These are phyloP conservation scores for Calonectria fujianensis DNA, from an alignment of 2,329 filamentous ascomycete genomes.

Conservation along the genomic window DNA sequence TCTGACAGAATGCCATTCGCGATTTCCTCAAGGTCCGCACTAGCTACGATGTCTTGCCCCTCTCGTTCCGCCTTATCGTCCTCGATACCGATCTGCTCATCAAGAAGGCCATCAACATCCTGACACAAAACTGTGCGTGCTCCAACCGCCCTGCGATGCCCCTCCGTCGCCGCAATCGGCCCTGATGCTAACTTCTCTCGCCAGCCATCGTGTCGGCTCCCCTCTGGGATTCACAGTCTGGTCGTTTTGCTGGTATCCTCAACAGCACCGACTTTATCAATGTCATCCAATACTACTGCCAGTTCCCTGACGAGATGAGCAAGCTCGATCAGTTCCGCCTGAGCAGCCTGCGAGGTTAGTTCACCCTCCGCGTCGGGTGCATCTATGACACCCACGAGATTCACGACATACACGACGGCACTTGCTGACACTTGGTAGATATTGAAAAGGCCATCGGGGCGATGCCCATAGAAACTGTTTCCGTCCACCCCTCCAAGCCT, in stretches of 20 bases:
- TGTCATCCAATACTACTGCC: conserved; percentile 99
- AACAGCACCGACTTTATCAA: conserved; percentile 99
- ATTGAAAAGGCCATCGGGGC: conserved; percentile 97
- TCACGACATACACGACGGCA: neutral
- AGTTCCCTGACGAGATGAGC: conserved; percentile 91
- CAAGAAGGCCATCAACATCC: conserved; percentile 96
- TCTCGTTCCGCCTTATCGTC: conserved; percentile 96
- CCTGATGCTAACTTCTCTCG: conserved; percentile 41
- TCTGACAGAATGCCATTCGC: conserved; percentile 85
- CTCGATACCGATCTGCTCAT: conserved; percentile 96
- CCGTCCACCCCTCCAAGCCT: conserved; percentile 92
- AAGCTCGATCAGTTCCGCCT: conserved; percentile 96
- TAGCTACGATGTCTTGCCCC: conserved; percentile 96
- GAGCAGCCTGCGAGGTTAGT: conserved; percentile 89
- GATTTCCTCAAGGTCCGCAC: conserved; percentile 97
- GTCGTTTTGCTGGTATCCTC: conserved; percentile 93
- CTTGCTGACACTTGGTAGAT: conserved; percentile 72
- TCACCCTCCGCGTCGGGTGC: neutral
- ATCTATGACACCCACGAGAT: neutral
- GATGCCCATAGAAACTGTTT: conserved; percentile 92
- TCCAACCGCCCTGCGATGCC: conserved; percentile 24
- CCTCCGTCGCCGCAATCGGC: conserved; percentile 12
- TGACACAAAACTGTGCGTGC: conserved; percentile 91
- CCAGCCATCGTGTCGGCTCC: conserved; percentile 97
- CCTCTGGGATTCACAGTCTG: conserved; percentile 95